Evolutionary conservation across 2,329 filamentous ascomycete genomes (phyloP), one percentile per base, ranked within the genome.

Genomic region (Aspergillus tamarii): DNA sequence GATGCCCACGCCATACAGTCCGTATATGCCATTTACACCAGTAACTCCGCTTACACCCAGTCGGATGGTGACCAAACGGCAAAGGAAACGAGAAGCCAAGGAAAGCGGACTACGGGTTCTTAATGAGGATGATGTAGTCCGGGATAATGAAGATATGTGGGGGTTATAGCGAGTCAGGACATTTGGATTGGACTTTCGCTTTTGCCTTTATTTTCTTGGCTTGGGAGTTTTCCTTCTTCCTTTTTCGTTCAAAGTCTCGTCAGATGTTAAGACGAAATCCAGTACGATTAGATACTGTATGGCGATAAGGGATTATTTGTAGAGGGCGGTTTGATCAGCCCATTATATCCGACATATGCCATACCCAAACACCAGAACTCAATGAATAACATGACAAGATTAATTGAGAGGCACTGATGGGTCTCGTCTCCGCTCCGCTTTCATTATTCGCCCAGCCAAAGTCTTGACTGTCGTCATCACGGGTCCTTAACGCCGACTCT

Each of bases 1-100:
- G 6, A 73, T 83, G 55, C 81, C 82, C 7, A 83, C 81, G 0
- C 82, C 82, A 1, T 84, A 84, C 61, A 83, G 80, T 65, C 81
- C 82, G 8, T 84, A 84, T 63, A 83, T 83, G 80, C 82, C 82
- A 0, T 82, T 80, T 57, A 84, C 82, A 2, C 82, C 82, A 0
- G 77, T 84, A 26, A 84, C 82, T 1, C 82, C 82, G 0, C 73
- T 84, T 48, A 84, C 82, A 1, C 82, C 81, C 1, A 80, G 81
- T 58, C 75, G 77, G 32, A 76, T 82, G 39, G 77, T 83, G 54
- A 81, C 77, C 21, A 80, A 79, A 68, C 74, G 78, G 56, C 77
- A 83, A 62, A 74, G 80, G 57, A 80, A 77, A 62, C 73, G 75
- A 28, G 77, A 77, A 66, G 75, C 76, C 54, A 80, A 76, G 68